Evolutionary conservation across 805 yeast genomes (phyloP).

Genomic region (Pachysolen tannophilus): DNA sequence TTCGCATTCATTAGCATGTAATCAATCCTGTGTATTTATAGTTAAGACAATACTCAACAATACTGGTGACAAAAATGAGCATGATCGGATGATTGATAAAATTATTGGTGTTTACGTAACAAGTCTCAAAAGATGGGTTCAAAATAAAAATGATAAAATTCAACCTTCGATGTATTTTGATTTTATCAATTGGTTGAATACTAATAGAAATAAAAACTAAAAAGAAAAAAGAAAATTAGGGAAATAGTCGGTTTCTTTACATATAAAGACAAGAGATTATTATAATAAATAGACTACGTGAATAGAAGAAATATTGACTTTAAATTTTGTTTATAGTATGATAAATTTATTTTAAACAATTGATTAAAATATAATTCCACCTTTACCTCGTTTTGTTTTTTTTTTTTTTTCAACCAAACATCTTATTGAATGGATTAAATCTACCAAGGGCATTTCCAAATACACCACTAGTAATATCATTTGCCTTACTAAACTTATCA

Average conservation of each 20-base stretch:
- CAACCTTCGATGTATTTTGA: constrained; percentile 61
- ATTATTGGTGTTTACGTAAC: constrained; percentile 50
- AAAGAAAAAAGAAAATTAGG: too few species aligned
- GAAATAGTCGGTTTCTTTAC: too few species aligned
- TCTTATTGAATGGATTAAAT: constrained; percentile 33
- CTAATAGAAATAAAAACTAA: constrained; percentile 29
- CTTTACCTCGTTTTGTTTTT: not conserved
- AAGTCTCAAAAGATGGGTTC: constrained; percentile 57
- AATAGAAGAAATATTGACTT: too few species aligned
- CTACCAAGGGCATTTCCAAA: constrained; percentile 46
- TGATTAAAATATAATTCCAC: too few species aligned
- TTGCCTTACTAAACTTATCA: constrained; percentile 86
- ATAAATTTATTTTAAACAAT: too few species aligned
- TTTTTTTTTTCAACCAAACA: not conserved
- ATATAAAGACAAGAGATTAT: too few species aligned
- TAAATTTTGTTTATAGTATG: too few species aligned
- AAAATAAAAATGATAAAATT: constrained; percentile 34
- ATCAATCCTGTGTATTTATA: constrained; percentile 57
- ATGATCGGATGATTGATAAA: constrained; percentile 21
- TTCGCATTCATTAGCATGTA: constrained; percentile 48
- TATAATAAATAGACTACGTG: too few species aligned
- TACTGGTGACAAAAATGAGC: constrained; percentile 23
- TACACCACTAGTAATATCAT: constrained; percentile 50
- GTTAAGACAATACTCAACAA: constrained; percentile 43
- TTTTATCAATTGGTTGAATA: constrained; percentile 68